Evolutionary conservation across 2,329 filamentous ascomycete genomes (phyloP).

Genomic region (Ophiocordyceps camponoti-leonardi): DNA sequence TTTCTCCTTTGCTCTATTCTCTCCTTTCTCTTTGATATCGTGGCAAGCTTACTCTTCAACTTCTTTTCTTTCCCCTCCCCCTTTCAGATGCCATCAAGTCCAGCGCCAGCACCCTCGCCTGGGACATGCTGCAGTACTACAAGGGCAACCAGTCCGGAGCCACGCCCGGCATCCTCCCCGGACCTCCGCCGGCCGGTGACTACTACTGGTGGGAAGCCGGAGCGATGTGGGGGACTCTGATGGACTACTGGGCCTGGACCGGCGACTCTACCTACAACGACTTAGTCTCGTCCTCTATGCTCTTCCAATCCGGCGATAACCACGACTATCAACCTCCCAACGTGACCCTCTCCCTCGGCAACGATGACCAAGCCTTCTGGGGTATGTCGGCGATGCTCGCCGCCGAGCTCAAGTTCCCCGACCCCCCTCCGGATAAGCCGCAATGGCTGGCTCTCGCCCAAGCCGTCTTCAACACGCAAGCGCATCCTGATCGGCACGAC

Average conservation of each 20-base stretch:
- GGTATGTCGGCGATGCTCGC: conserved; percentile 50
- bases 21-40: no score
- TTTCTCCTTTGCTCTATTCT: no score
- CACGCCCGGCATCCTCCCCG: conserved; percentile 39
- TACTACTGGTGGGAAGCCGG: conserved; percentile 66
- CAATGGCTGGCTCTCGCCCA: conserved; percentile 50
- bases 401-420: conserved; percentile 45
- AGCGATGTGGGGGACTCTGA: conserved; percentile 48
- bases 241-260: conserved; percentile 55
- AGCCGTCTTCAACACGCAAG: conserved; percentile 50
- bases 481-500: conserved; percentile 43
- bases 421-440: conserved; percentile 34
- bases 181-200: conserved; percentile 28
- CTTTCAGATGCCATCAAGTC: background rate
- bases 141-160: conserved; percentile 30
- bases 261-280: conserved; percentile 47
- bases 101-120: conserved; percentile 25
- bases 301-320: conserved; percentile 39
- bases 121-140: conserved; percentile 33
- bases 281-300: conserved; percentile 35
- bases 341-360: conserved; percentile 41
- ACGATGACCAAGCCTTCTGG: conserved; percentile 59
- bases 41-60: no score
- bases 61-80: no score
- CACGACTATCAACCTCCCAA: conserved; percentile 43